phyloP scores from a whole-genome alignment of 805 yeast species.

The Candida orba region DNA sequence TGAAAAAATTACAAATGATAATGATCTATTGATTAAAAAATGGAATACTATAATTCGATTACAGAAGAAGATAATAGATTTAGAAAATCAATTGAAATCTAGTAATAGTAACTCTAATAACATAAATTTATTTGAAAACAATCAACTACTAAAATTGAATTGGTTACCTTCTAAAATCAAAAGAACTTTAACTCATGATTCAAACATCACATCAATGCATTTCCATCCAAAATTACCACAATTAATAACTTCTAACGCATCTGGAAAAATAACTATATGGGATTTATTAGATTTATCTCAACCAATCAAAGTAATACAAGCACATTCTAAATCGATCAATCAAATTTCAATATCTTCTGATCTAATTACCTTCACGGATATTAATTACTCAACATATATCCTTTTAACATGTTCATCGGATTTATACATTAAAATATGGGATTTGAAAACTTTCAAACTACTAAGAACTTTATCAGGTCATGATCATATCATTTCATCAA shows the following conservation, averaged over 20 bases:
- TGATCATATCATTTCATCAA: constrained; percentile 73
- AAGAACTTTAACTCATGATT: constrained; percentile 26
- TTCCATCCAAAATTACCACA: constrained; percentile 73
- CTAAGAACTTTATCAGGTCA: constrained; percentile 71
- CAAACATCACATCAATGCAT: constrained; percentile 53
- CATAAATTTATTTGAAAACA: constrained; percentile 3
- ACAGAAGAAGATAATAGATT: constrained; percentile 63
- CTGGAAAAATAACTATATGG: constrained; percentile 72
- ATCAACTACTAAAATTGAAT: constrained; percentile 14
- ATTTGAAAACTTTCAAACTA: constrained; percentile 43
- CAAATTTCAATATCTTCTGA: constrained; percentile 49
- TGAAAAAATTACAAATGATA: constrained; percentile 20
- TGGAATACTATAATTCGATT: constrained; percentile 83
- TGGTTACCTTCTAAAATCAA: constrained; percentile 23
- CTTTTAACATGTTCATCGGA: constrained; percentile 48
- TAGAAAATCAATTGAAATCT: constrained; percentile 48
- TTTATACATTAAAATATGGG: constrained; percentile 63
- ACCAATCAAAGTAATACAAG: constrained; percentile 58
- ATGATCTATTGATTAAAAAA: constrained; percentile 55
- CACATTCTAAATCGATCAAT: constrained; percentile 69
- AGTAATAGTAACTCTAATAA: constrained; percentile 5
- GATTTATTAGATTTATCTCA: constrained; percentile 50
- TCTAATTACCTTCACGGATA: constrained; percentile 18
- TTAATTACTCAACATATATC: constrained; percentile 13
- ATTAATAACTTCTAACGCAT: constrained; percentile 53